These are phyloP conservation scores for Scalesia atractyloides DNA, from an alignment of 129 eudicot species.

Conservation along the genomic window DNA sequence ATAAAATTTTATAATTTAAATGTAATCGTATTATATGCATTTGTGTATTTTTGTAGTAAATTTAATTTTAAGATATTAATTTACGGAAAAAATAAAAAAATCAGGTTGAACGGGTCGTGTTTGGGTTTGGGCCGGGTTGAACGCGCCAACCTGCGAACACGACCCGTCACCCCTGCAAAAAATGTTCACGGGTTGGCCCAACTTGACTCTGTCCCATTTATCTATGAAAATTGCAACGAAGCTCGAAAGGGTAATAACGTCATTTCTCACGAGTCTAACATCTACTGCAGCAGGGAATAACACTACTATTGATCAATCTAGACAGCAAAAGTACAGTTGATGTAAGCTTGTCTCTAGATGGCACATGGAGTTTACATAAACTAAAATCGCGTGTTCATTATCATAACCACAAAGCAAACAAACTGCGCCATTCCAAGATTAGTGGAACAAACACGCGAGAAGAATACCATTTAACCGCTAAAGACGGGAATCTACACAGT, in stretches of 20 bases:
- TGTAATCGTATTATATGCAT: too few species aligned
- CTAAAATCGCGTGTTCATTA: conserved; percentile 42
- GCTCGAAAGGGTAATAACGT: neutral
- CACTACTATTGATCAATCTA: conserved; percentile 65
- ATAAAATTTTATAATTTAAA: too few species aligned
- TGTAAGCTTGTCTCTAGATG: conserved; percentile 38
- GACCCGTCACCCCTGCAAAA: too few species aligned
- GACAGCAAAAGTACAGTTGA: conserved; percentile 54
- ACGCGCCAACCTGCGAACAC: too few species aligned
- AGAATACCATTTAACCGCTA: conserved; percentile 84
- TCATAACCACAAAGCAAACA: conserved; percentile 27
- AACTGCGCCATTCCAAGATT: conserved; percentile 11
- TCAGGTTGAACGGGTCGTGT: too few species aligned
- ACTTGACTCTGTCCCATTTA: neutral
- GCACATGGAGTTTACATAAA: conserved; percentile 30
- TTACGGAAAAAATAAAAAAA: too few species aligned
- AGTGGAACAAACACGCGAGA: conserved; percentile 41
- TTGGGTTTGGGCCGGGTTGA: too few species aligned
- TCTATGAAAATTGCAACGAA: neutral
- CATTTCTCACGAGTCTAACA: neutral
- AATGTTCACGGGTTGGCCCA: neutral
- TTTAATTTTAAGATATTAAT: neutral
- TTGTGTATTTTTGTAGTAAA: too few species aligned
- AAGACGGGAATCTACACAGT: conserved; percentile 72
- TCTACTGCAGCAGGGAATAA: conserved; percentile 64